Evolutionary conservation across 805 yeast species (phyloP).

Genomic region (Saccharomycopsis sp.): DNA sequence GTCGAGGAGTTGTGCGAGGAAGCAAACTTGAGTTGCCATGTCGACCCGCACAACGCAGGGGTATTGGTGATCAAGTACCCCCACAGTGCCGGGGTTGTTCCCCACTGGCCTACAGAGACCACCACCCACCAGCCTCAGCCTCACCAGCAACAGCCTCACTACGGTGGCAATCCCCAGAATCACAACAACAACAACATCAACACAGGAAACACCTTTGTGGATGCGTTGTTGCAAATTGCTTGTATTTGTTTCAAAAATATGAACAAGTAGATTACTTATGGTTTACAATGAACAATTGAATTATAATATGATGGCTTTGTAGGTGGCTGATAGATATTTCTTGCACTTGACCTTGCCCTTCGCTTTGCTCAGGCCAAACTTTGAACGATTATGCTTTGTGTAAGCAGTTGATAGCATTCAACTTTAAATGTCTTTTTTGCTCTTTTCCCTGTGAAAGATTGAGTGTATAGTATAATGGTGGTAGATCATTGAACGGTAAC

Average conservation of each 20-base stretch:
- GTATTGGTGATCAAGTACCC: slow-evolving; percentile 49
- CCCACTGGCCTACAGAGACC: slow-evolving; percentile 20
- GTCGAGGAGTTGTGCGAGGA: slow-evolving; percentile 68
- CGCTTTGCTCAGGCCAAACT: too few species aligned
- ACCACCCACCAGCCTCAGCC: slow-evolving; percentile 26
- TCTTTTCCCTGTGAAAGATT: too few species aligned
- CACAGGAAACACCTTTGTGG: slow-evolving; percentile 17
- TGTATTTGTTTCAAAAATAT: slow-evolving; percentile 31
- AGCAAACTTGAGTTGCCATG: slow-evolving; percentile 47
- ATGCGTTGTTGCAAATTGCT: slow-evolving; percentile 25
- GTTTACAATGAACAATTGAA: too few species aligned
- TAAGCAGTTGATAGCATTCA: too few species aligned
- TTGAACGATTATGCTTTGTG: too few species aligned
- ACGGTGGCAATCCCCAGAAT: slow-evolving; percentile 21
- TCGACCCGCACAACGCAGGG: slow-evolving; percentile 70
- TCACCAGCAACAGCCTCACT: slow-evolving; percentile 21
- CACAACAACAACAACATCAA: slow-evolving; percentile 25
- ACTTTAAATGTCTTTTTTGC: too few species aligned
- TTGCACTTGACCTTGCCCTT: too few species aligned
- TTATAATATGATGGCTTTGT: too few species aligned
- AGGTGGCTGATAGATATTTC: too few species aligned
- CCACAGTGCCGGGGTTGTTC: slow-evolving; percentile 17
- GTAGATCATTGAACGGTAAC: too few species aligned
- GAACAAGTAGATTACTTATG: too few species aligned
- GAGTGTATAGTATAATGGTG: too few species aligned